Evolutionary conservation across 345 rosid species (phyloP), one percentile per base, ranked within the genome.

Genomic region (Erodium maritimum): DNA sequence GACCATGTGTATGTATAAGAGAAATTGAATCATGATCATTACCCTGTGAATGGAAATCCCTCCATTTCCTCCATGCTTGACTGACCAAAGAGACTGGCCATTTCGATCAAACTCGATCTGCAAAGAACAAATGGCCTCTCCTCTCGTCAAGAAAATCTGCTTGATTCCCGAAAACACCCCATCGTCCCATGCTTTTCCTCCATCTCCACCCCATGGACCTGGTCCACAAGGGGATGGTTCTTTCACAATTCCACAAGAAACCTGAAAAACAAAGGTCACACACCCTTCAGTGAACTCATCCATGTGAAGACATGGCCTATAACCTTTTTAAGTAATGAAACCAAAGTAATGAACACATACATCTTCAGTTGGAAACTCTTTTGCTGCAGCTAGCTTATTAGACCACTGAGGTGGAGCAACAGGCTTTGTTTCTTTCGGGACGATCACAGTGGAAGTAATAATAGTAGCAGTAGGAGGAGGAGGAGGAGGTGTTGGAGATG

Each of bases 131-230:
- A 86, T 74, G n/a, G 76, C 82, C 42, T 82, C 85, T 46, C 63
- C 68, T 73, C 80, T 82, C 5, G 91, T 82, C 25, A 88, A 65
- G 65, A 74, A 79, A 65, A 88, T 84, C 77, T 84, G 96, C 54
- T 67, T 85, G 61, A 88, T 81, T 66, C 97, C 96, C 17, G 95
- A 79, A 69, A 70, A 88, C 1, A 88, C 96, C n/a, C 97, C 97
- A 66, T 91, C 97, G 59, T 91, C 97, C 97, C 96, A 91, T 8
- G 80, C 67, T 62, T 67, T 80, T 18, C 96, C 96, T 62, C 88
- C 84, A 22, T 84, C 74, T 8, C 96, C 96, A 64, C 97, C 97
- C 96, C 97, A 86, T 2, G 96, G 97, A 59, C 97, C 97, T 1
- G 96, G 87, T 53, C 95, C 97, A 4, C 68, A 73, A 4, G 96